These are phyloP conservation scores for Paratinospora sagittata DNA, from an alignment of 164 flowering plant species.

Conservation along the genomic window DNA sequence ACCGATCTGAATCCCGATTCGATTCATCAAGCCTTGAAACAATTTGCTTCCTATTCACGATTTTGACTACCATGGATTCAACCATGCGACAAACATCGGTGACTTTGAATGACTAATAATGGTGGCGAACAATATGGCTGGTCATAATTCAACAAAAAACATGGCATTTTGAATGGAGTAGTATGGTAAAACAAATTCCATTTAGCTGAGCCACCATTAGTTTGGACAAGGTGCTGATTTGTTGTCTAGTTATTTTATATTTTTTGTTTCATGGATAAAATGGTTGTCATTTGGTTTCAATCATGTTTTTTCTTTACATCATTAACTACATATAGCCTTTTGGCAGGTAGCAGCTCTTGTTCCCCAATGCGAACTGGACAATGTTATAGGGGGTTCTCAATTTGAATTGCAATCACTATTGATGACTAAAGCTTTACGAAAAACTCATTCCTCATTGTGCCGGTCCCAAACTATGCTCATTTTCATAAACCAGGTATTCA, in stretches of 20 bases:
- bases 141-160: no score
- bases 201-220: neutral
- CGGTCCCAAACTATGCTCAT: constrained; percentile 62
- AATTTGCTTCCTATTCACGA: no score
- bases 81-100: no score
- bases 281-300: neutral
- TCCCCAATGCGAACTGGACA: constrained; percentile 66
- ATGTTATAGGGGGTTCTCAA: constrained; percentile 17
- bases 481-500: constrained; percentile 73
- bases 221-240: neutral
- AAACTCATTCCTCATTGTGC: constrained; percentile 50
- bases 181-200: neutral
- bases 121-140: no score
- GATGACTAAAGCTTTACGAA: constrained; percentile 74
- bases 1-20: no score
- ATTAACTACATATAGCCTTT: constrained; percentile 1
- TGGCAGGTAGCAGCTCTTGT: constrained; percentile 89
- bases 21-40: no score
- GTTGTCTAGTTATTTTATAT: neutral
- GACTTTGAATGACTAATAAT: no score
- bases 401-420: constrained; percentile 43
- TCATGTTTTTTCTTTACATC: neutral
- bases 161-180: neutral
- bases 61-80: no score
- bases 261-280: neutral